Conservation (phyloP, 768 basidiomycete genomes). For the Tulasnella sp. region DNA sequence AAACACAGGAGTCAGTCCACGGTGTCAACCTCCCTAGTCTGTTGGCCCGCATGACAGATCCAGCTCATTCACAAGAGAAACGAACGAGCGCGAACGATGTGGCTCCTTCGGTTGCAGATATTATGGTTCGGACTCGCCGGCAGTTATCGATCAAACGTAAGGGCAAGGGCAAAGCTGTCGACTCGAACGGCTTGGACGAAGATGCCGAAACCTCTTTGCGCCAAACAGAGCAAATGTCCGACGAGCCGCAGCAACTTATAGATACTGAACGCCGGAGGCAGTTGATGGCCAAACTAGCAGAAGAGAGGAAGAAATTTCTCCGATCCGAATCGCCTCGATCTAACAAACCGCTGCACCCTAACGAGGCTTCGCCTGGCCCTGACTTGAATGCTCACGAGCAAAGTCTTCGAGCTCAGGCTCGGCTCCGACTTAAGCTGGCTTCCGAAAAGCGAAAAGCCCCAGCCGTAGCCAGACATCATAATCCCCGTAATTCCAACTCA, state of each 20-base stretch:
- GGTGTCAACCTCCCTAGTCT: slow-evolving; percentile 6
- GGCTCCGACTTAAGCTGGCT: slow-evolving; percentile 21
- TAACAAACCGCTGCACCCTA: background rate
- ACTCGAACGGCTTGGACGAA: background rate
- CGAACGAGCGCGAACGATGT: background rate
- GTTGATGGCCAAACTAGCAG: background rate
- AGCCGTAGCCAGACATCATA: background rate
- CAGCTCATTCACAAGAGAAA: background rate
- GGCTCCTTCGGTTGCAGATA: slow-evolving; percentile 17
- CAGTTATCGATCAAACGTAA: background rate
- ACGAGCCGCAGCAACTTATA: background rate
- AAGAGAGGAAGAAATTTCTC: background rate
- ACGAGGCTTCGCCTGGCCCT: background rate
- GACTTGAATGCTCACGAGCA: background rate
- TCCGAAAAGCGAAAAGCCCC: background rate
- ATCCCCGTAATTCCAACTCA: background rate
- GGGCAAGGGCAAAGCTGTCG: slow-evolving; percentile 3
- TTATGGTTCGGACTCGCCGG: slow-evolving; percentile 18
- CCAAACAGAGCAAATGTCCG: background rate
- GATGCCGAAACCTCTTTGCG: background rate
- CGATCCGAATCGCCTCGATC: background rate
- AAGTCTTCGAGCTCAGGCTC: background rate
- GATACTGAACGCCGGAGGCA: background rate
- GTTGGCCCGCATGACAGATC: slow-evolving; percentile 22
- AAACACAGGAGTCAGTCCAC: background rate